Evolutionary conservation across 495 filamentous ascomycete genomes (phyloP).

Genomic region (Neurospora terricola): DNA sequence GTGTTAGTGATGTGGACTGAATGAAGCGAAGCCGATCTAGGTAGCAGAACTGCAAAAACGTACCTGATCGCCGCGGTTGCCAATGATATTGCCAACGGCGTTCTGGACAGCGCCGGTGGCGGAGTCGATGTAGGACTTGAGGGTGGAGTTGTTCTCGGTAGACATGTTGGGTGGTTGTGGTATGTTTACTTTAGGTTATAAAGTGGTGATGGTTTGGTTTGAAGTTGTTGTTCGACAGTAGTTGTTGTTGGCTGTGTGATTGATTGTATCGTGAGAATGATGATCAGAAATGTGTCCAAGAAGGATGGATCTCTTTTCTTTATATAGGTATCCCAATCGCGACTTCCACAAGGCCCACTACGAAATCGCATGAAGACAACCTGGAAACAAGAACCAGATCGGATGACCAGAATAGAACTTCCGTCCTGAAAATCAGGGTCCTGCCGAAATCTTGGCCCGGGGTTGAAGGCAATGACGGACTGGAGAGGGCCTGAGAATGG

Average conservation of each 20-base stretch:
- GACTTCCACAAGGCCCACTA: not conserved
- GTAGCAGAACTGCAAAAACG: no score
- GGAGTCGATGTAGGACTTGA: conserved; percentile 74
- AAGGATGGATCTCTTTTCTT: not conserved
- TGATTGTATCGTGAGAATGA: not conserved
- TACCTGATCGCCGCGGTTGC: conserved; percentile 52
- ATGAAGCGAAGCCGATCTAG: no score
- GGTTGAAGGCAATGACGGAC: not conserved
- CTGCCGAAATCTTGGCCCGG: not conserved
- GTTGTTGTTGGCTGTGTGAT: not conserved
- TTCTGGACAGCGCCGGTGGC: conserved; percentile 65
- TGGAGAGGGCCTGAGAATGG: not conserved
- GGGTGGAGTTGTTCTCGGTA: conserved; percentile 62
- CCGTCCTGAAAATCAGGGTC: not conserved
- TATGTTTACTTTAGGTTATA: conserved; percentile 1
- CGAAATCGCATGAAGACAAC: not conserved
- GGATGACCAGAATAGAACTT: not conserved
- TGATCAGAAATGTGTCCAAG: not conserved
- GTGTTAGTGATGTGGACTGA: not conserved
- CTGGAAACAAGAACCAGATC: not conserved
- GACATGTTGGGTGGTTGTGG: conserved; percentile 43
- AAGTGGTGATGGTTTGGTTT: not conserved
- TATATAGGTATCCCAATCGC: conserved; percentile 4
- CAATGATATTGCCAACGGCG: conserved; percentile 62
- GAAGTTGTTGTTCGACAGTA: not conserved